phyloP scores from a whole-genome alignment of 106 monocot species.

The Dioscorea alata region DNA sequence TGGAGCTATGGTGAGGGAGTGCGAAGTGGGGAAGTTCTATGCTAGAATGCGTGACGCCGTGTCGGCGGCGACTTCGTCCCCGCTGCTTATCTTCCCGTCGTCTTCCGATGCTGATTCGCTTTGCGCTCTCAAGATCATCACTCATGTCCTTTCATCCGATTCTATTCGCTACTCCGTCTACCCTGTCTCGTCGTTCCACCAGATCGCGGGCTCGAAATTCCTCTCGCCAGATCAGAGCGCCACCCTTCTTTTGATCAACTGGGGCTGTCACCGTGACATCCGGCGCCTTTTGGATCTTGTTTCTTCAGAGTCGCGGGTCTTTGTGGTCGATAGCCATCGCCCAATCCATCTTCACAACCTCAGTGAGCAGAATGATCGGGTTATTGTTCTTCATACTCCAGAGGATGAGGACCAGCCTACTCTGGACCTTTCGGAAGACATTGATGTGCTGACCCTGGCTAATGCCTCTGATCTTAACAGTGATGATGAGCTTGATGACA shows the following conservation, averaged over 20 bases:
- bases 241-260: slow-evolving; percentile 62
- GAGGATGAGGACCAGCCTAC: slow-evolving; percentile 83
- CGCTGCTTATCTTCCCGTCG: slow-evolving; percentile 76
- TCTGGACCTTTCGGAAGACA: slow-evolving; percentile 49
- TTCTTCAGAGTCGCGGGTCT: slow-evolving; percentile 20
- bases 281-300: slow-evolving; percentile 39
- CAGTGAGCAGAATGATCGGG: slow-evolving; percentile 55
- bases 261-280: slow-evolving; percentile 78
- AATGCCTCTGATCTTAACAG: slow-evolving; percentile 77
- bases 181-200: slow-evolving; percentile 61
- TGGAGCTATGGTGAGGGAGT: slow-evolving; percentile 23
- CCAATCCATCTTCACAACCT: slow-evolving; percentile 87
- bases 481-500: slow-evolving; percentile 43
- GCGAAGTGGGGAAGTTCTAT: slow-evolving; percentile 53
- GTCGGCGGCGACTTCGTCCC: slow-evolving; percentile 46
- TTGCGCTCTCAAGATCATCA: slow-evolving; percentile 59
- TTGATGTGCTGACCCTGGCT: slow-evolving; percentile 64
- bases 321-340: slow-evolving; percentile 82
- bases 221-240: slow-evolving; percentile 23
- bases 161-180: slow-evolving; percentile 79
- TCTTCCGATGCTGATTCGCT: slow-evolving; percentile 77
- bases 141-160: slow-evolving; percentile 70
- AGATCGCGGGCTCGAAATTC: slow-evolving; percentile 28
- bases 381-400: slow-evolving; percentile 58
- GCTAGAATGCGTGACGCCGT: slow-evolving; percentile 42